Evolutionary conservation across 495 filamentous ascomycete genomes (phyloP).

Genomic region (Xylaria sp.): DNA sequence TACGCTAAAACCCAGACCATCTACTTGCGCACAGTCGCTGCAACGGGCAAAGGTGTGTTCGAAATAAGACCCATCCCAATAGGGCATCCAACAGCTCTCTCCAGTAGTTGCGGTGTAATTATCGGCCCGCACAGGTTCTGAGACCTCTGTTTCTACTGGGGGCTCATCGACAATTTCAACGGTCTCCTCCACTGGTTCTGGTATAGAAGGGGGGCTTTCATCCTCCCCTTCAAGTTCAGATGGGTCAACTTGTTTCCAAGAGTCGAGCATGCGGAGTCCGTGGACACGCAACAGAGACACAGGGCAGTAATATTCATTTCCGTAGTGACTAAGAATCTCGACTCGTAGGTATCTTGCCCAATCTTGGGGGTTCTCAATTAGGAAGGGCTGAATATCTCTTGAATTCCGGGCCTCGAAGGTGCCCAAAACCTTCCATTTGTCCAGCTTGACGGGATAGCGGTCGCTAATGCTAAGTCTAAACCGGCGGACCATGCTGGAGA

Average conservation of each 20-base stretch:
- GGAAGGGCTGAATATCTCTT: conserved; percentile 91
- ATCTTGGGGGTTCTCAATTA: conserved; percentile 90
- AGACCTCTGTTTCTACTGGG: conserved; percentile 33
- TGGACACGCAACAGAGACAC: conserved; percentile 89
- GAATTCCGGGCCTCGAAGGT: conserved; percentile 90
- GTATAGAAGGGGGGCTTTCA: conserved; percentile 35
- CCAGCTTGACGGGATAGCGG: conserved; percentile 87
- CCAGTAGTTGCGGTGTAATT: conserved; percentile 24
- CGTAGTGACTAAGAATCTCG: conserved; percentile 93
- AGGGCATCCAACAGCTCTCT: conserved; percentile 35
- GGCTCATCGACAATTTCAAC: conserved; percentile 37
- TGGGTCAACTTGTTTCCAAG: conserved; percentile 73
- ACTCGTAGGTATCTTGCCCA: conserved; percentile 93
- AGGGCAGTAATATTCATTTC: conserved; percentile 95
- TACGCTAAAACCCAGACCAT: conserved; percentile 22
- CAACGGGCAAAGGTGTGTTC: conserved; percentile 22
- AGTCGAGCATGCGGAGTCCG: conserved; percentile 96
- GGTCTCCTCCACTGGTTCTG: conserved; percentile 53
- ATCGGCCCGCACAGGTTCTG: conserved; percentile 44
- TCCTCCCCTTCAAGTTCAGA: conserved; percentile 63
- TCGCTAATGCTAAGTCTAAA: conserved; percentile 92
- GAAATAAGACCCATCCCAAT: conserved; percentile 39
- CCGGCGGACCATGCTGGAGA: conserved; percentile 91
- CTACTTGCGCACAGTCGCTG: conserved; percentile 36
- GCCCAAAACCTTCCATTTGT: conserved; percentile 90